Conservation (phyloP, 768 basidiomycete genomes). For the Mycena rosella region DNA sequence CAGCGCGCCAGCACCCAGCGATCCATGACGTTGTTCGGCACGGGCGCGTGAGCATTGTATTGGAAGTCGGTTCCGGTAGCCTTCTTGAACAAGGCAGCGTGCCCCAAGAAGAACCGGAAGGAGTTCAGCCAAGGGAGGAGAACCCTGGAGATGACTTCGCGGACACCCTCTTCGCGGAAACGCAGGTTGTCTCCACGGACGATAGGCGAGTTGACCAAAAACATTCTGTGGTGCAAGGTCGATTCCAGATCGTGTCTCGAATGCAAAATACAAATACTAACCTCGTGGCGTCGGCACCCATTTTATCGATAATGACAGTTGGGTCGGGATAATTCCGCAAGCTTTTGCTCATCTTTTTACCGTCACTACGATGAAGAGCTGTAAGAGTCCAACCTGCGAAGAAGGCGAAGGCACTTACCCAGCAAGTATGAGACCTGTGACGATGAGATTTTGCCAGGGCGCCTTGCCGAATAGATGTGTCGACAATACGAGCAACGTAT, state of each 20-base stretch:
- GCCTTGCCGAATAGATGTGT: conserved; percentile 94
- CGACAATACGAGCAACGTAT: conserved; percentile 95
- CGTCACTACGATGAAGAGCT: conserved; percentile 70
- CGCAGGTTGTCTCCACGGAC: conserved; percentile 97
- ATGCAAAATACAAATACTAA: conserved; percentile 44
- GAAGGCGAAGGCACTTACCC: conserved; percentile 65
- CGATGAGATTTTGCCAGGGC: conserved; percentile 98
- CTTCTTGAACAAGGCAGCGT: conserved; percentile 89
- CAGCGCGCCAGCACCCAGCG: conserved; percentile 98
- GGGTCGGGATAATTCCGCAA: conserved; percentile 98
- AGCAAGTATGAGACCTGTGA: conserved; percentile 95
- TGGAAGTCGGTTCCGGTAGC: conserved; percentile 80
- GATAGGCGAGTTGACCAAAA: conserved; percentile 98
- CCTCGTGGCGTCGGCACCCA: conserved; percentile 97
- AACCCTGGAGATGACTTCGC: conserved; percentile 96
- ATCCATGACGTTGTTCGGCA: conserved; percentile 96
- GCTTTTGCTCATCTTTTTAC: conserved; percentile 99
- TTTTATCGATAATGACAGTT: conserved; percentile 87
- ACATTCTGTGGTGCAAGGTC: conserved; percentile 72
- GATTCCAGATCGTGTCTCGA: conserved; percentile 1
- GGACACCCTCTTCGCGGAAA: conserved; percentile 98
- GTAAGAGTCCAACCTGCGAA: conserved; percentile 3
- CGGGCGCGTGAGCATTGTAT: conserved; percentile 88
- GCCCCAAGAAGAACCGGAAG: conserved; percentile 99
- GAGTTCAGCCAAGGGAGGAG: conserved; percentile 98